Evolutionary conservation across 495 filamentous ascomycete genomes (phyloP).

Genomic region (Entonaema liquescens): DNA sequence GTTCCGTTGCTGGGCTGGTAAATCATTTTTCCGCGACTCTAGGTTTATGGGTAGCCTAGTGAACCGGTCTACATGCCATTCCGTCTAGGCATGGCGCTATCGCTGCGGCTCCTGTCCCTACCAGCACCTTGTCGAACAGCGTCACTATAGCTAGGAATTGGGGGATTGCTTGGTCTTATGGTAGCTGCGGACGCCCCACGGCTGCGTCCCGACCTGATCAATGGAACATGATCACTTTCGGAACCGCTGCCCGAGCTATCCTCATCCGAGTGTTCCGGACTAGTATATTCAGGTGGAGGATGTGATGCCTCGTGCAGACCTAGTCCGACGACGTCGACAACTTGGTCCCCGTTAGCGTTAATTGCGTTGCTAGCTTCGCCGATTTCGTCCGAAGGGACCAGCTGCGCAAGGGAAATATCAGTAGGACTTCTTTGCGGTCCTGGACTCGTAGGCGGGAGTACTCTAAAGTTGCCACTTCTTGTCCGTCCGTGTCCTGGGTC

Average conservation of each 20-base stretch:
- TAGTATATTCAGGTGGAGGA: constrained; percentile 78
- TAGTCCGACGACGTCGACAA: constrained; percentile 51
- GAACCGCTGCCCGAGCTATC: constrained; percentile 63
- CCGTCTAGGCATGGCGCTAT: constrained; percentile 46
- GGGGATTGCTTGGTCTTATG: constrained; percentile 56
- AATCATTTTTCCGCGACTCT: constrained; percentile 25
- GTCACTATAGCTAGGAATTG: constrained; percentile 74
- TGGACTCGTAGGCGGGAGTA: constrained; percentile 80
- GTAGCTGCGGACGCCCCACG: constrained; percentile 56
- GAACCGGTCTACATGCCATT: constrained; percentile 22
- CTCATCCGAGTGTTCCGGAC: constrained; percentile 65
- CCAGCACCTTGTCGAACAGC: constrained; percentile 63
- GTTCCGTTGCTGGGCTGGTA: constrained; percentile 33
- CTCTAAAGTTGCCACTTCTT: constrained; percentile 67
- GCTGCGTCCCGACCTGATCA: constrained; percentile 50
- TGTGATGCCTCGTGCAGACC: constrained; percentile 49
- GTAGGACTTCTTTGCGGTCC: constrained; percentile 92
- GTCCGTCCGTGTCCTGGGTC: constrained; percentile 61
- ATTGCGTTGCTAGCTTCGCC: constrained; percentile 76
- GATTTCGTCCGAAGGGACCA: constrained; percentile 74
- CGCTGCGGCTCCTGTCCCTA: constrained; percentile 55
- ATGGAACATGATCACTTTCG: constrained; percentile 52
- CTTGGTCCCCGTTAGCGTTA: constrained; percentile 45
- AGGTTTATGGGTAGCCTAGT: not conserved
- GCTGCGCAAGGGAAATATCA: constrained; percentile 88